Percentiles rank a stretch among this genome's conserved stretches.
Evolutionary conservation across 2,329 filamentous ascomycete species (phyloP).

Genomic region (Colletotrichum sp.): DNA sequence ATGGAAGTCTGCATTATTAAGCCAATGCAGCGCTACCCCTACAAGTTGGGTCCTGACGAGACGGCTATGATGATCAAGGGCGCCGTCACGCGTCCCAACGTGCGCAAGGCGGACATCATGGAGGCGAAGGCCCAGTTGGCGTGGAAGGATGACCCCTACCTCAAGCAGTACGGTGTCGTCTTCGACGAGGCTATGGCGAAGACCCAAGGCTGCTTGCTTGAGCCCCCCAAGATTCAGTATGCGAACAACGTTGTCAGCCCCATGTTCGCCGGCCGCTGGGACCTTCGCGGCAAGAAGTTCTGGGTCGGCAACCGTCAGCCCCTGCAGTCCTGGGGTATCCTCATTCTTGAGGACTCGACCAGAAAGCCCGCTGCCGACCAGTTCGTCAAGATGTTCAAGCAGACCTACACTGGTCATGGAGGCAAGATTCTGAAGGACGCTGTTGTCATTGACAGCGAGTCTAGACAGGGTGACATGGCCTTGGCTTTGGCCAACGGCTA

Average conservation of each 20-base stretch:
- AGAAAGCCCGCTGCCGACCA: conserved; percentile 59
- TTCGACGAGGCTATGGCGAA: conserved; percentile 69
- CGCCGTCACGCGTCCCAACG: conserved; percentile 77
- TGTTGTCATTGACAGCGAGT: conserved; percentile 33
- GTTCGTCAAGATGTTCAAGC: conserved; percentile 56
- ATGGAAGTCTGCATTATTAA: conserved; percentile 64
- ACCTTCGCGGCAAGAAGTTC: conserved; percentile 83
- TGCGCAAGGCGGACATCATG: conserved; percentile 73
- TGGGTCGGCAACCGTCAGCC: conserved; percentile 63
- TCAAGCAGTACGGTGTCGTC: conserved; percentile 75
- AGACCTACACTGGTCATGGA: conserved; percentile 55
- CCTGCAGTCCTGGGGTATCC: conserved; percentile 78
- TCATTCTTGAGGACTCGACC: conserved; percentile 65
- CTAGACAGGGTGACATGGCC: conserved; percentile 45
- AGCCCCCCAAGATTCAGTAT: conserved; percentile 75
- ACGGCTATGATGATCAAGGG: conserved; percentile 92
- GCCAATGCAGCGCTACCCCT: conserved; percentile 64
- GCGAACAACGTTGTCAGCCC: conserved; percentile 63
- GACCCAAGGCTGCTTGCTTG: conserved; percentile 74
- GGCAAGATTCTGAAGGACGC: conserved; percentile 36
- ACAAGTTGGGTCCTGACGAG: conserved; percentile 66
- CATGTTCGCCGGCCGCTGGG: conserved; percentile 79
- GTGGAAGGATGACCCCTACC: conserved; percentile 72
- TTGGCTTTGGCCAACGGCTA: conserved; percentile 62
- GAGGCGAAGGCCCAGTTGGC: conserved; percentile 69